phyloP scores from a whole-genome alignment of 1,284 basidiomycete genomes.

The Malassezia equina region DNA sequence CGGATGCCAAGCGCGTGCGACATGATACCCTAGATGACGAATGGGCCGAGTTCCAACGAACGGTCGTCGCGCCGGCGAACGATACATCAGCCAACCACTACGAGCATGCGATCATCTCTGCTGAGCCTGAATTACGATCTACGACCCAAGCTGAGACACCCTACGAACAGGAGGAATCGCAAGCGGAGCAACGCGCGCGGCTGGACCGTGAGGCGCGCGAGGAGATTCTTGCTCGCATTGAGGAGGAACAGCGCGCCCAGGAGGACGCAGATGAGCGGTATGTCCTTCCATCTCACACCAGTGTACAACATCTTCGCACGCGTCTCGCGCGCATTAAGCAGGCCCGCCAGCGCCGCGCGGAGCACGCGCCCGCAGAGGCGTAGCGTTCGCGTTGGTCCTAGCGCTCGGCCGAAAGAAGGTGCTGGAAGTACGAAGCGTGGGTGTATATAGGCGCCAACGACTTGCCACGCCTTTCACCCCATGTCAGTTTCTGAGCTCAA shows the following conservation, averaged over 20 bases:
- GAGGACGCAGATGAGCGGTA: conserved; percentile 36
- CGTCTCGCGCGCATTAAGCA: conserved; percentile 12
- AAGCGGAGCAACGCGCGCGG: conserved; percentile 10
- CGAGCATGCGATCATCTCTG: conserved; percentile 26
- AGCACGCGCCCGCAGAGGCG: neutral
- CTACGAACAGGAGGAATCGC: conserved; percentile 1
- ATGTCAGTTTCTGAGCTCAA: conserved; percentile 47
- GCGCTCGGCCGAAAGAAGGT: conserved; percentile 19
- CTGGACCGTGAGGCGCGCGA: conserved; percentile 30
- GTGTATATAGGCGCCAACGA: neutral
- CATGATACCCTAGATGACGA: conserved; percentile 21
- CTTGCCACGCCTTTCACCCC: neutral
- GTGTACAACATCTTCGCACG: conserved; percentile 2
- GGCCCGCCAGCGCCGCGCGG: neutral
- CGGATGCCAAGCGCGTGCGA: conserved; percentile 6
- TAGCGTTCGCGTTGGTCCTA: neutral
- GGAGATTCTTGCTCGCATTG: conserved; percentile 30
- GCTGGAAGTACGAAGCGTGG: conserved; percentile 8
- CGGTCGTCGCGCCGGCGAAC: neutral
- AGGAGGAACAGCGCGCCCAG: conserved; percentile 34
- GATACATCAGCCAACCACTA: neutral
- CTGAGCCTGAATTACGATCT: conserved; percentile 22
- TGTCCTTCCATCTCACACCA: conserved; percentile 3
- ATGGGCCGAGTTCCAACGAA: conserved; percentile 35
- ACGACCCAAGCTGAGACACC: neutral